phyloP scores from a whole-genome alignment of 148 eudicot genomes.

The Hydrangea macrophylla region DNA sequence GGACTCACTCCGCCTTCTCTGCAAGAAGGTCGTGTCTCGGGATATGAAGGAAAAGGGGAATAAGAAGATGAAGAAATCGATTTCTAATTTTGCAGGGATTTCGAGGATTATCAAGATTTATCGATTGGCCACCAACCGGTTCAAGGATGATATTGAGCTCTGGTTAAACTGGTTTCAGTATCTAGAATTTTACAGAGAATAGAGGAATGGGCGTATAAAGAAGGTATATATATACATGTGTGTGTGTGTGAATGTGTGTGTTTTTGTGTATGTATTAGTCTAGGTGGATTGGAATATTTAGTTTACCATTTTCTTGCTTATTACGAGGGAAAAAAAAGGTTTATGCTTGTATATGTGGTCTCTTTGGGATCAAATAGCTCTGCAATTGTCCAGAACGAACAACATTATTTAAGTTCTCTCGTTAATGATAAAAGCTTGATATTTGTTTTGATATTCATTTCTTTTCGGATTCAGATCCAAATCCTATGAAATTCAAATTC shows the following conservation, averaged over 20 bases:
- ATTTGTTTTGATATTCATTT: too few relatives aligned
- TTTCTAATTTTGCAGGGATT: conserved; percentile 59
- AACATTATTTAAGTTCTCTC: too few relatives aligned
- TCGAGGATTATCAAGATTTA: conserved; percentile 59
- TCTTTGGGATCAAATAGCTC: too few relatives aligned
- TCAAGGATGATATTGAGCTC: conserved; percentile 75
- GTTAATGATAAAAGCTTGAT: too few relatives aligned
- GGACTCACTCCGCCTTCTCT: conserved; percentile 51
- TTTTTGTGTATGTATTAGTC: neutral
- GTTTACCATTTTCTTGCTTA: too few relatives aligned
- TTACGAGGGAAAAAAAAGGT: too few relatives aligned
- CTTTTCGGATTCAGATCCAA: too few relatives aligned
- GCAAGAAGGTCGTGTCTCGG: conserved; percentile 34
- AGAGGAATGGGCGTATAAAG: conserved; percentile 64
- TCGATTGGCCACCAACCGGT: conserved; percentile 58
- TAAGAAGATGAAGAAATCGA: conserved; percentile 42
- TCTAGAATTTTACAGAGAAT: conserved; percentile 68
- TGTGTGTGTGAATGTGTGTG: neutral
- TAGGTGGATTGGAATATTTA: neutral
- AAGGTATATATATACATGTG: conserved; percentile 42
- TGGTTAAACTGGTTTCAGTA: conserved; percentile 98
- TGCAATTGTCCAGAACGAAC: too few relatives aligned
- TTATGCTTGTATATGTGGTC: too few relatives aligned
- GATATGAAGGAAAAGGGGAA: conserved; percentile 30
- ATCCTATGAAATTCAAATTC: too few relatives aligned